Conservation (phyloP, 306 rosid species). For the Quercus bicolor region DNA sequence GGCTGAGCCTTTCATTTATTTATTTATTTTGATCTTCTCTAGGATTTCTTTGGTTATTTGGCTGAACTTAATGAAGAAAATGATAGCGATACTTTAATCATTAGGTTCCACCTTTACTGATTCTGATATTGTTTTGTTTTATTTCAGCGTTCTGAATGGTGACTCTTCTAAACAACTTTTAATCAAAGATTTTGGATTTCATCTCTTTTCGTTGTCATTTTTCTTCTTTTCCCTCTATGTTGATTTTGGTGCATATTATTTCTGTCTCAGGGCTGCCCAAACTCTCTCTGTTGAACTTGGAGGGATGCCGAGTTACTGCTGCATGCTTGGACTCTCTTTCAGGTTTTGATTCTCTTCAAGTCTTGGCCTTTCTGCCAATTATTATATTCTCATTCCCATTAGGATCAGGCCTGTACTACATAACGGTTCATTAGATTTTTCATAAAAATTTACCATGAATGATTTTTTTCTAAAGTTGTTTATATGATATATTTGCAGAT, state of each 20-base stretch:
- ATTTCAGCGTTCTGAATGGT: neutral
- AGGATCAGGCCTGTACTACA: neutral
- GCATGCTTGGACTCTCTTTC: conserved; percentile 79
- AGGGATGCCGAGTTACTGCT: conserved; percentile 87
- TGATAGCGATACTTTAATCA: neutral
- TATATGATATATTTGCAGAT: neutral
- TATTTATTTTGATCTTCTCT: neutral
- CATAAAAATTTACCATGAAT: too few relatives aligned
- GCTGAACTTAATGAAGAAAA: neutral
- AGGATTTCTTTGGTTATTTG: neutral
- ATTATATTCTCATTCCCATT: neutral
- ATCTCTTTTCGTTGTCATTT: neutral
- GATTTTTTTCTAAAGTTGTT: neutral
- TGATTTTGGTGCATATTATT: conserved; percentile 1
- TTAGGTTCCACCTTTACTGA: neutral
- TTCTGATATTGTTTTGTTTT: neutral
- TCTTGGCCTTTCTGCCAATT: neutral
- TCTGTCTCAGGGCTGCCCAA: conserved; percentile 65
- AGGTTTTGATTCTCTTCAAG: conserved; percentile 46
- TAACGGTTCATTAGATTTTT: too few relatives aligned
- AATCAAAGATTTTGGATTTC: conserved; percentile 8
- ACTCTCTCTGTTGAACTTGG: conserved; percentile 77
- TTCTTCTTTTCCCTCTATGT: conserved; percentile 15
- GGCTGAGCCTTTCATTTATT: neutral
- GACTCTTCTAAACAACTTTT: neutral